phyloP scores from a whole-genome alignment of 1,139 yeast genomes.

The Geotrichum fermentans region DNA sequence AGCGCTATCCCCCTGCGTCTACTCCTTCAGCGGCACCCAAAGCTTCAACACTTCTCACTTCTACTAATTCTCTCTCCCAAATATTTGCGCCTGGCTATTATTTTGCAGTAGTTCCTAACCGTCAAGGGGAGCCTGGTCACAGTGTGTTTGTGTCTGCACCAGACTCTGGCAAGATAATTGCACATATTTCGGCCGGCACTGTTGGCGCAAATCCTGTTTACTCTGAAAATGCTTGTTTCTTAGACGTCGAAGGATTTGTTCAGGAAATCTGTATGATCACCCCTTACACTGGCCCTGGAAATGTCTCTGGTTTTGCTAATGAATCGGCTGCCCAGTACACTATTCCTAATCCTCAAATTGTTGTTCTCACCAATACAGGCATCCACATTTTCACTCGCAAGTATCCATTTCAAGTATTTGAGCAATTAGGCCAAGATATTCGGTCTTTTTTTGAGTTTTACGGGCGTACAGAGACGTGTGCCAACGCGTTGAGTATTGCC shows the following conservation, averaged over 20 bases:
- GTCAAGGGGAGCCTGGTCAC: slow-evolving; percentile 31
- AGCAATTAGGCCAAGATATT: slow-evolving; percentile 60
- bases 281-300: slow-evolving; percentile 65
- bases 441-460: slow-evolving; percentile 50
- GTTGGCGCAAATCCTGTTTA: slow-evolving; percentile 46
- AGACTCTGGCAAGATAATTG: slow-evolving; percentile 70
- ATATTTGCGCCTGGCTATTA: slow-evolving; percentile 82
- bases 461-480: slow-evolving; percentile 75
- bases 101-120: slow-evolving; percentile 45
- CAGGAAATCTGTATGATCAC: slow-evolving; percentile 71
- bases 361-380: slow-evolving; percentile 75
- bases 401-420: slow-evolving; percentile 73
- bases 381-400: slow-evolving; percentile 70
- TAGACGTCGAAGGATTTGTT: slow-evolving; percentile 59
- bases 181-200: slow-evolving; percentile 41
- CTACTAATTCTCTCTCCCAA: slow-evolving; percentile 42
- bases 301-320: slow-evolving; percentile 71
- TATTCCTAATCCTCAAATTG: slow-evolving; percentile 52
- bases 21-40: slow-evolving; percentile 18
- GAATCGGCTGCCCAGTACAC: slow-evolving; percentile 81
- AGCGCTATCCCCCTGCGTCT: slow-evolving; percentile 36
- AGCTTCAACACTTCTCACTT: slow-evolving; percentile 39
- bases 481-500: slow-evolving; percentile 77
- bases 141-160: slow-evolving; percentile 71
- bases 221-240: slow-evolving; percentile 76